Evolutionary conservation across 257 asterid species (phyloP), one percentile per base, ranked within the genome.

Genomic region (Primulina tabacum): DNA sequence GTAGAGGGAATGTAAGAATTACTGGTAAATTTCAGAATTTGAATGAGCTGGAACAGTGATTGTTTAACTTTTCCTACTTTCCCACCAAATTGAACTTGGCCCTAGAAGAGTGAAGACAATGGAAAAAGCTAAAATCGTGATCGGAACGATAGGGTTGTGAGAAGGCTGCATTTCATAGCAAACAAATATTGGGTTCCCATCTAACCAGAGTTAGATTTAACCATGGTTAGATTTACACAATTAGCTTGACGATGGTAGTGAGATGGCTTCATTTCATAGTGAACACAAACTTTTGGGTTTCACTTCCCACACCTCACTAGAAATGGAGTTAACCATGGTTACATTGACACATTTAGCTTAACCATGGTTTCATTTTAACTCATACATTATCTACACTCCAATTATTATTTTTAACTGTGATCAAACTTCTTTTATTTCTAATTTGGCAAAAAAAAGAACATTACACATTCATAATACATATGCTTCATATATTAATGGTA

Each of bases 81-180:
- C 81, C 84, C 82, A 69, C 77, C 82, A 80, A 80, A 69, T 72
- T 78, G 80, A 80, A 72, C 78, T 11, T 65, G 71, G 80, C 76
- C 86, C 88, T 70, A 35, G 62, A 3, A 24, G 26, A 24, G 26
- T 1, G 26, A 24, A 32, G 60, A 75, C 70, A 70, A 69, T 8
- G 73, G 52, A 75, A 71, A 78, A 78, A 67, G 78, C 81, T 63
- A 77, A 69, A 64, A 32, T 32, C 71, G 73, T 80, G 77, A 78
- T 67, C 79, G 73, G 62, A 73, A 72, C 70, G 35, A 68, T 62
- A 37, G 69, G 70, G 34, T 62, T 61, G 73, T 61, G 61, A 67
- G 65, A 65, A 76, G 81, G 77, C 64, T 80, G 50, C 81, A 71
- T 72, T 73, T 79, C 26, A 35, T 68, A 73, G 65, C 57, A 59